phyloP scores from a whole-genome alignment of 1,284 basidiomycete genomes.

The Coniophora puteana region DNA sequence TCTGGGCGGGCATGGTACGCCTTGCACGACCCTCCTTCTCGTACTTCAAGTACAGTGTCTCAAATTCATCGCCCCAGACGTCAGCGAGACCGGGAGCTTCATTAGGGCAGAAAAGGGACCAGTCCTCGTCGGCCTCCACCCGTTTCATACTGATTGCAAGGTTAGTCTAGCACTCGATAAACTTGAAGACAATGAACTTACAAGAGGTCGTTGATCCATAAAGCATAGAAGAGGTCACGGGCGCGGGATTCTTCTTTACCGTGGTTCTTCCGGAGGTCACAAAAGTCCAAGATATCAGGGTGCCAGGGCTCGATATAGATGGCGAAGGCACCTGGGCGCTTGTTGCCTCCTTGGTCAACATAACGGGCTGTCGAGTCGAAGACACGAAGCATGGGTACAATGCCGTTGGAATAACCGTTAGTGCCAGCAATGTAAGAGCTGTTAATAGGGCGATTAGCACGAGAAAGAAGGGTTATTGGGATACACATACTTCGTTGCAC shows the following conservation, averaged over 20 bases:
- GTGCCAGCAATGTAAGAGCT: constrained; percentile 92
- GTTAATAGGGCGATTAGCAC: constrained; percentile 9
- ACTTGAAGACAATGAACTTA: constrained; percentile 32
- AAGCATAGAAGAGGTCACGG: constrained; percentile 96
- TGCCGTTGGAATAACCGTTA: constrained; percentile 98
- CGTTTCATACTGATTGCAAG: constrained; percentile 76
- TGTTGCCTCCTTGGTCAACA: constrained; percentile 99
- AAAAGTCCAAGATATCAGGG: constrained; percentile 95
- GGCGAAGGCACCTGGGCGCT: constrained; percentile 97
- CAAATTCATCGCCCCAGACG: constrained; percentile 91
- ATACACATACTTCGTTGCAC: constrained; percentile 79
- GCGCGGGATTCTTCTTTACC: constrained; percentile 98
- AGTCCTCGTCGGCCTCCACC: constrained; percentile 83
- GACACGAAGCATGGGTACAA: constrained; percentile 98
- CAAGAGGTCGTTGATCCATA: constrained; percentile 99
- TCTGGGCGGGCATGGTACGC: constrained; percentile 91
- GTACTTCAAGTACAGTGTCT: constrained; percentile 86
- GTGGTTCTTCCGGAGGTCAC: constrained; percentile 98
- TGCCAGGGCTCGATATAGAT: constrained; percentile 99
- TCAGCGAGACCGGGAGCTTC: constrained; percentile 93
- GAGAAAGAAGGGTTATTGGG: constrained; percentile 16
- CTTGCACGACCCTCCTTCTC: constrained; percentile 89
- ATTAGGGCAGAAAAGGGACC: constrained; percentile 98
- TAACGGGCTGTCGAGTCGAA: constrained; percentile 99
- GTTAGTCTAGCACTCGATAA: constrained; percentile 4